Evolutionary conservation across 495 filamentous ascomycete genomes (phyloP).

Genomic region (Copromyces sp.): DNA sequence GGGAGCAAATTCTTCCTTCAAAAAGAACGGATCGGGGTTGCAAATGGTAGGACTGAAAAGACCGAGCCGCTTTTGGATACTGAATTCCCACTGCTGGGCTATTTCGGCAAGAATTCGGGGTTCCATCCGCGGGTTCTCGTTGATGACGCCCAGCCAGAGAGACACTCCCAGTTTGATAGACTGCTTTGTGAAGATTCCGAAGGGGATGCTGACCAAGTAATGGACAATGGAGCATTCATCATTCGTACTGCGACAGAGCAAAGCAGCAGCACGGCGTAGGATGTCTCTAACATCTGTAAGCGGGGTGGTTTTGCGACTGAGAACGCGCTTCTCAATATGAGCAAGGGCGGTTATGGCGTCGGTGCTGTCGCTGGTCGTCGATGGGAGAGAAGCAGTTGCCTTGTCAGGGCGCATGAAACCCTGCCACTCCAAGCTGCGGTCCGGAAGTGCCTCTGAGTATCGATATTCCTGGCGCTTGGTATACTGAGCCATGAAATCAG

Average conservation of each 20-base stretch:
- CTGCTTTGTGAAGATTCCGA: conserved; percentile 84
- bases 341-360: conserved; percentile 50
- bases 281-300: conserved; percentile 67
- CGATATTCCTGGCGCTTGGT: conserved; percentile 94
- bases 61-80: conserved; percentile 61
- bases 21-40: conserved; percentile 79
- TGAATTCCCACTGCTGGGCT: conserved; percentile 76
- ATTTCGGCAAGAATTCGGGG: conserved; percentile 74
- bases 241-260: conserved; percentile 64
- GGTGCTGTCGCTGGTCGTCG: conserved; percentile 37
- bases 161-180: conserved; percentile 92
- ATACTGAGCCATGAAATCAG: conserved; percentile 92
- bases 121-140: conserved; percentile 86
- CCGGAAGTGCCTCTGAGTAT: conserved; percentile 58
- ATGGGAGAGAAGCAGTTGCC: conserved; percentile 29
- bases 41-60: conserved; percentile 69
- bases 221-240: conserved; percentile 69
- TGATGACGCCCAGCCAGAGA: conserved; percentile 91
- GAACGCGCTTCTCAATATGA: conserved; percentile 57
- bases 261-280: conserved; percentile 68
- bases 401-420: conserved; percentile 43
- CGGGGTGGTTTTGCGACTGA: conserved; percentile 54
- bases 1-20: conserved; percentile 86
- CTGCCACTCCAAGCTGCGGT: conserved; percentile 52
- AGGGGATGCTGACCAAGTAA: conserved; percentile 83